Evolutionary conservation across 768 basidiomycete genomes (phyloP), one percentile per base, ranked within the genome.

Genomic region (Boletus insuetus): DNA sequence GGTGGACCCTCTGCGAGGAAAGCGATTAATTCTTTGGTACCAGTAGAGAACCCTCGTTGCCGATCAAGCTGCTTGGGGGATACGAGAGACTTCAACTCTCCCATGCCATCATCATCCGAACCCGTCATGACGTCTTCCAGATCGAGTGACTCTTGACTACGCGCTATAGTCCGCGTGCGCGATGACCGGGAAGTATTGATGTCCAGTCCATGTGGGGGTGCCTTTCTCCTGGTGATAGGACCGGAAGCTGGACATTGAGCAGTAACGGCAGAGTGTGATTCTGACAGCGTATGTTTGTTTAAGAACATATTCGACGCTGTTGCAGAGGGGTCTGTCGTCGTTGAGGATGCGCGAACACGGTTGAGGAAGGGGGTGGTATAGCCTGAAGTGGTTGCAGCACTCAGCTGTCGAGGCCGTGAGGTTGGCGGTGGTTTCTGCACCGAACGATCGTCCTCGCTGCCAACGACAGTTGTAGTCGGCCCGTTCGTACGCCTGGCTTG

Each of bases 61-160:
- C 54, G 69, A 53, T 56, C 60, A 49, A 58, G 61, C 10, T 54
- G 77, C 76, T 46, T 82, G 72, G 58, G 82, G 66, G 69, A 83
- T 80, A 43, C 20, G 54, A 58, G 17, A 64, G 64, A 39, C 51
- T 58, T 61, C 53, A 61, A 46, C 42, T 70, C 35, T 63, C 55
- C 58, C 52, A 68, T 38, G 20, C 75, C 75, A 20, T 89, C 87
- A 22, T 82, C 82, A 58, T 87, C 89, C 8, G 82, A 87, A 22
- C 78, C 83, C 39, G 76, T 82, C 85, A 89, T 84, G 22, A 90
- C 67, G 54, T 89, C 87, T 64, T 92, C 89, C 58, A 91, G 63
- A 67, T 91, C 85, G 56, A 90, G 59, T 3, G 87, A 87, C 65
- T 89, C 90, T 35, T 81, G 75, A 58, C 84, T 82, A 39, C 74